Evolutionary conservation across 352 stramenopile genomes (phyloP), one percentile per base, ranked within the genome.

Genomic region (Peronospora belbahrii): DNA sequence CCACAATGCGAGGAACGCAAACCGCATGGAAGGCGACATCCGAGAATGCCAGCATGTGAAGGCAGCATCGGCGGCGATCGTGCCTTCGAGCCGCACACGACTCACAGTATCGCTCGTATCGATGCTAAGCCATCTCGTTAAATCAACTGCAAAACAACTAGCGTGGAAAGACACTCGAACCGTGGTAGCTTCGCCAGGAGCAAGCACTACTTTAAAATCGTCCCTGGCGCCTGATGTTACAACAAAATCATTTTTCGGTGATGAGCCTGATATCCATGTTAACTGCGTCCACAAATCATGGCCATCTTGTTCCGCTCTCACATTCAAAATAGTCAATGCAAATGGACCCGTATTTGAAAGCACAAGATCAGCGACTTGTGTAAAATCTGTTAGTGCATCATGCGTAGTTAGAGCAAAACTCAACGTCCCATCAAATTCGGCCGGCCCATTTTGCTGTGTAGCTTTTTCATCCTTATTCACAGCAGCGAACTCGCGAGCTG

Each of bases 21-120:
- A 22, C 17, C 40, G 30, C 10, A 56, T 25, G n/a, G 23, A 14
- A 13, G 28, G 19, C 34, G 59, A 19, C 14, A 54, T 38, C 2
- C 44, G 53, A 33, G 59, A 63, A 4, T 47, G 62, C 33, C 66
- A 36, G 27, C 62, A 72, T 34, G 35, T 52, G 30, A 73, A 70
- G 23, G 59, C 47, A 18, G 48, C 50, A 24, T 56, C 37, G 1
- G 24, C 54, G 17, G 51, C 49, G 34, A 70, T 64, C 9, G 27
- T 55, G 11, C 61, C 61, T 28, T 62, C 25, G 10, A 77, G 33
- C 5, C 32, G 39, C n/a, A 77, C 42, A 34, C 35, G 56, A 20
- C 56, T 64, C 14, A 53, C 42, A 0, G 17, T 37, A 25, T 65
- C 58, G 32, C 59, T 66, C 0, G 51, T 63, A 22, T 65, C 43